A percentile compares a stretch with the other conserved stretches of the same genome.
These are phyloP conservation scores for Rutstroemia sp. DNA, from an alignment of 2,329 filamentous ascomycete species.

Conservation along the genomic window DNA sequence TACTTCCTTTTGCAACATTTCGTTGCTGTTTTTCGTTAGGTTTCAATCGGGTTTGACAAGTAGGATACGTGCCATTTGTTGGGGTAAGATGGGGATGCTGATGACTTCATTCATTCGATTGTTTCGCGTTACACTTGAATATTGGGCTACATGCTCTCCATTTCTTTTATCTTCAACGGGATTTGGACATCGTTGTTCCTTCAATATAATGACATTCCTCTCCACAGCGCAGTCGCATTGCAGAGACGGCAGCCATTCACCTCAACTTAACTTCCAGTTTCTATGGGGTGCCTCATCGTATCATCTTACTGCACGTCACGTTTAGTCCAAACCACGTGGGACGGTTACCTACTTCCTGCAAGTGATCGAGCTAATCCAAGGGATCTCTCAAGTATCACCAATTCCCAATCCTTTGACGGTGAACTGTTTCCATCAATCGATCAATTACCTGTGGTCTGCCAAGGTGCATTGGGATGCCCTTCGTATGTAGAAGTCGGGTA, in stretches of 20 bases:
- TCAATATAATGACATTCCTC: no score
- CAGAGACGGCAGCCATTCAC: not conserved
- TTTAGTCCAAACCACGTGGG: slow-evolving; percentile 2
- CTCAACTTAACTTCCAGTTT: not conserved
- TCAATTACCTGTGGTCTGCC: not conserved
- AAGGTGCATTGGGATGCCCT: not conserved
- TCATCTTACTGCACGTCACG: slow-evolving; percentile 8
- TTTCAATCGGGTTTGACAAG: not conserved
- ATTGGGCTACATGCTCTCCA: not conserved
- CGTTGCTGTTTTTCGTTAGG: not conserved
- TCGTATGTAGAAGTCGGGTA: no score
- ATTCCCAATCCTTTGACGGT: not conserved
- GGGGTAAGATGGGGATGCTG: not conserved
- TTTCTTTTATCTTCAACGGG: no score
- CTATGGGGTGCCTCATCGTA: not conserved
- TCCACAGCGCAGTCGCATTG: no score
- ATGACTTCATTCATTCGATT: not conserved
- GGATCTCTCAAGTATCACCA: not conserved
- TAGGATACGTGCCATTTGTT: not conserved
- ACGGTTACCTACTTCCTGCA: slow-evolving; percentile 3
- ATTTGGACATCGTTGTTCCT: no score
- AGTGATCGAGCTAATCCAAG: not conserved
- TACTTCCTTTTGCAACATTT: not conserved
- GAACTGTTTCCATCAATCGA: not conserved
- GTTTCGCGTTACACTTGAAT: not conserved